Base-by-base conservation (phyloP, 805 yeast genomes). In the Suhomyces sp. region DNA sequence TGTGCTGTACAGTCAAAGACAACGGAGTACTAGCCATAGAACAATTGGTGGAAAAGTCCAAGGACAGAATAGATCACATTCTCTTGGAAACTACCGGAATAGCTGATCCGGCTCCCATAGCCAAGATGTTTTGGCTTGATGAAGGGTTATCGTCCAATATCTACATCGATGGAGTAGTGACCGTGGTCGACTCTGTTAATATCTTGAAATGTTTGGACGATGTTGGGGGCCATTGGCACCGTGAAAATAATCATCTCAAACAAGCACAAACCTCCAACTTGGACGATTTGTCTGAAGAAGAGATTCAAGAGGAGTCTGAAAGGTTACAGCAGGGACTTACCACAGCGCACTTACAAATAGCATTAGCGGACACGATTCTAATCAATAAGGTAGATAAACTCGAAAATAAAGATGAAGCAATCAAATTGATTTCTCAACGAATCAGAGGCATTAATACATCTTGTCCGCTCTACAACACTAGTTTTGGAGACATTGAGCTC, bases 71-170 rank as follows among this genome's bases (percentile, higher is more conserved):
- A 33, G 98, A 93, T 59, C 84, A 91, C 53, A 88, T 93, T n/a
- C 57, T 93, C 16, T 65, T 93, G 35, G 98, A 93, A 54, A 93
- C 98, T 0, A 88, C 96, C 0, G 98, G 98, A 0, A 73, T 93
- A 11, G 98, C 98, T 0, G 98, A 93, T 54, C 98, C 98, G 0
- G 97, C 90, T 0, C 98, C 98, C 0, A 88, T 93, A 18, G 96
- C 97, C 4, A 77, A 81, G 44, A 91, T 91, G 96, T 93, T 93
- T 60, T 93, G 98, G 98, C 71, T 90, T 19, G 98, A 93, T 56
- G 91, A 86, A 16, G 97, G 90, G 0, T 67, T 93, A 39, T 73
- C 81, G 11, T 81, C 95, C 4, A 81, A 80, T 46, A 88, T 93
- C 2, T 85, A 86, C 55, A 81, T 93, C 20, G 98, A 91, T 58